These are phyloP conservation scores for Amyloporia xantha DNA, from an alignment of 768 basidiomycete genomes.

Conservation along the genomic window DNA sequence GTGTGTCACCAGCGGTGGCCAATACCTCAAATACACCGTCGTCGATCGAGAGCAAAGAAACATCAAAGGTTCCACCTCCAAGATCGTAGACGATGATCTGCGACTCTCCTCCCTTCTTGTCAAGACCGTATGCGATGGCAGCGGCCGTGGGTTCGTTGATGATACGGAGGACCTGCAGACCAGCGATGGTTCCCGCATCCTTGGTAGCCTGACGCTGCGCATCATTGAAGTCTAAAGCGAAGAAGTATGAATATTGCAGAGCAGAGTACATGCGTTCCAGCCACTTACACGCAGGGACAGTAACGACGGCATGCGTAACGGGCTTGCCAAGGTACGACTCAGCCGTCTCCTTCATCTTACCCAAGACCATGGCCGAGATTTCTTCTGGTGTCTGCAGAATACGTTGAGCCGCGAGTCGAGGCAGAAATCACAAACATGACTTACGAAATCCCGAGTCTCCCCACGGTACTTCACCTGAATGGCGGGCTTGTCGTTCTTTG, in stretches of 20 bases:
- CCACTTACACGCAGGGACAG: conserved; percentile 84
- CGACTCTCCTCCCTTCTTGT: conserved; percentile 91
- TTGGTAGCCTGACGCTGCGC: conserved; percentile 99
- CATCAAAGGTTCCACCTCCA: conserved; percentile 98
- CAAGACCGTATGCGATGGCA: conserved; percentile 96
- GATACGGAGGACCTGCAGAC: conserved; percentile 91
- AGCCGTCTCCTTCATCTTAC: conserved; percentile 99
- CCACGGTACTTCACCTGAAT: conserved; percentile 76
- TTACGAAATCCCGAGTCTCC: conserved; percentile 75
- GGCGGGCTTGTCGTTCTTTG: conserved; percentile 74
- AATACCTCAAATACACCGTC: conserved; percentile 55
- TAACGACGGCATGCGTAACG: conserved; percentile 96
- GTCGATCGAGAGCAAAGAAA: conserved; percentile 77
- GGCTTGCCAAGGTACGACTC: conserved; percentile 95
- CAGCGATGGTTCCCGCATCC: conserved; percentile 93
- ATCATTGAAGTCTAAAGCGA: conserved; percentile 83
- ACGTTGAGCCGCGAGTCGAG: neutral
- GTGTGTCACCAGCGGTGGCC: conserved; percentile 59
- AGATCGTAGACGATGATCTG: conserved; percentile 98
- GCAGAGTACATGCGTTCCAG: neutral
- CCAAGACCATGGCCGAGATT: conserved; percentile 91
- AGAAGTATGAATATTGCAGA: conserved; percentile 7
- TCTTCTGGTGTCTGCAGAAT: conserved; percentile 87
- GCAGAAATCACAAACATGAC: too few relatives aligned
- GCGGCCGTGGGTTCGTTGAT: conserved; percentile 98